Percentiles rank a stretch among this genome's conserved stretches.
phyloP scores from a whole-genome alignment of 2,329 filamentous ascomycete genomes.

The Paecilomyces variotii region DNA sequence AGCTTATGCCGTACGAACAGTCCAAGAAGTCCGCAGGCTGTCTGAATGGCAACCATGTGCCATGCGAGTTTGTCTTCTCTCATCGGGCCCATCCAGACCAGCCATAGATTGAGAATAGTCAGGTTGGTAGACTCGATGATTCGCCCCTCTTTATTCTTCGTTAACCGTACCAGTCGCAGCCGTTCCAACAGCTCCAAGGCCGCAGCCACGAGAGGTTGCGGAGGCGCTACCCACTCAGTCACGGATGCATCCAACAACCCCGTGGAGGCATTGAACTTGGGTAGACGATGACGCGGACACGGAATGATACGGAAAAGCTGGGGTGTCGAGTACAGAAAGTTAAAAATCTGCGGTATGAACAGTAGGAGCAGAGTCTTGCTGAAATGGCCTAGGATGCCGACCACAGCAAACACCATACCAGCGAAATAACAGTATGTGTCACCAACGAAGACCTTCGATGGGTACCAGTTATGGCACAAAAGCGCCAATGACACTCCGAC shows the following conservation, averaged over 20 bases:
- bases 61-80: slow-evolving; percentile 74
- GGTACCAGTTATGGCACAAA: slow-evolving; percentile 90
- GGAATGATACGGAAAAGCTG: slow-evolving; percentile 86
- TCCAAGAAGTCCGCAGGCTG: slow-evolving; percentile 66
- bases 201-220: slow-evolving; percentile 54
- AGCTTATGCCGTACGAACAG: slow-evolving; percentile 79
- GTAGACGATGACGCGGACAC: slow-evolving; percentile 86
- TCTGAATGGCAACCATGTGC: slow-evolving; percentile 74
- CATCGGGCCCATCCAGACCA: slow-evolving; percentile 89
- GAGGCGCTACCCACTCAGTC: slow-evolving; percentile 68
- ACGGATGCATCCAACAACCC: slow-evolving; percentile 81
- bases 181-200: slow-evolving; percentile 61
- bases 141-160: slow-evolving; percentile 57
- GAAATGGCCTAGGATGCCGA: slow-evolving; percentile 94
- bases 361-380: slow-evolving; percentile 91
- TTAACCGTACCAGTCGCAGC: slow-evolving; percentile 61
- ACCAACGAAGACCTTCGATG: slow-evolving; percentile 88
- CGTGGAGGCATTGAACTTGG: slow-evolving; percentile 76
- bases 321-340: slow-evolving; percentile 87
- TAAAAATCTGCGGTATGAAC: slow-evolving; percentile 89
- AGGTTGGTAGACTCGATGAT: slow-evolving; percentile 81
- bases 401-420: slow-evolving; percentile 96
- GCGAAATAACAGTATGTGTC: slow-evolving; percentile 99
- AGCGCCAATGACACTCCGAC: slow-evolving; percentile 84
- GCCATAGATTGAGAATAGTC: slow-evolving; percentile 90